Conservation (phyloP, 768 basidiomycete genomes). For the Mycena vulgaris region DNA sequence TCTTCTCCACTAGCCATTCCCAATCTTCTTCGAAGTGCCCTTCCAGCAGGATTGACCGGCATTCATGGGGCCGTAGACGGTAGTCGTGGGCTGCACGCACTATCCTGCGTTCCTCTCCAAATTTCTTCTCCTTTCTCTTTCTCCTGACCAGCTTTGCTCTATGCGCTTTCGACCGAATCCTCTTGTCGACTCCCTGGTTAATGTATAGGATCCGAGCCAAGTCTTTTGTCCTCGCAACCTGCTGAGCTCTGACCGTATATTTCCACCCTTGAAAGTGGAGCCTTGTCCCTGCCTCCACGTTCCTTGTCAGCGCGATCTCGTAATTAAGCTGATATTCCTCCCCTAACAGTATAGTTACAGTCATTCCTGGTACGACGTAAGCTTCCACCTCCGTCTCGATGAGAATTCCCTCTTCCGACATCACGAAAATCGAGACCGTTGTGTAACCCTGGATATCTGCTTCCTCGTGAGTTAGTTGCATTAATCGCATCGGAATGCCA, state of each 20-base stretch:
- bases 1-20: slow-evolving; percentile 12
- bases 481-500: background rate
- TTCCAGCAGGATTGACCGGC: background rate
- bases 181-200: background rate
- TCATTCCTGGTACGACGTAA: slow-evolving; percentile 3
- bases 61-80: background rate
- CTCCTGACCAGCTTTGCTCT: background rate
- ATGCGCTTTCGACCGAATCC: background rate
- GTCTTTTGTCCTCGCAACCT: background rate
- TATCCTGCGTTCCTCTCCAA: background rate
- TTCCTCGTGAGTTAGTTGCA: background rate
- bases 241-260: background rate
- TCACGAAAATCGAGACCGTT: background rate
- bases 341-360: background rate
- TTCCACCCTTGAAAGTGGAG: slow-evolving; percentile 3
- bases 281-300: background rate
- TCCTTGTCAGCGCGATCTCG: background rate
- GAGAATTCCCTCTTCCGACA: background rate
- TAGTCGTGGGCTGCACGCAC: background rate
- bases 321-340: slow-evolving; percentile 5
- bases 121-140: background rate
- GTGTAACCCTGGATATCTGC: background rate
- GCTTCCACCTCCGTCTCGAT: slow-evolving; percentile 9
- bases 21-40: background rate
- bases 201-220: background rate